These are phyloP conservation scores for Chalaropsis ovoidea DNA, from an alignment of 2,329 filamentous ascomycete species.

Conservation along the genomic window DNA sequence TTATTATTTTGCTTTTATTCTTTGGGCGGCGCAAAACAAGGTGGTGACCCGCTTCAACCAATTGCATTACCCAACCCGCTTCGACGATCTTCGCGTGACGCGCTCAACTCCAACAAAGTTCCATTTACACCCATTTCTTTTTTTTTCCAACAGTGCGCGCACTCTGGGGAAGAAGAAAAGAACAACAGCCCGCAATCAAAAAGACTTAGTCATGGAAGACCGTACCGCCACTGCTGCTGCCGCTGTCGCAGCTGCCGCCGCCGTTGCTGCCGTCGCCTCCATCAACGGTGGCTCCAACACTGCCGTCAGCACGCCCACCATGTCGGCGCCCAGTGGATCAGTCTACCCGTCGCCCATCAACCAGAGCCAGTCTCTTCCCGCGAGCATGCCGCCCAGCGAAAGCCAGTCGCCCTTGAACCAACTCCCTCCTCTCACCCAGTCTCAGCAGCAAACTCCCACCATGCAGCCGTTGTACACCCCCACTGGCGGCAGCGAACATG, in stretches of 20 bases:
- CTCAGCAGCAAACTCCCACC: constrained; percentile 25
- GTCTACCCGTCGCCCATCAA: constrained; percentile 25
- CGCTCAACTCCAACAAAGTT: neutral
- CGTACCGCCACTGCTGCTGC: constrained; percentile 15
- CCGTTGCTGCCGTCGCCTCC: constrained; percentile 13
- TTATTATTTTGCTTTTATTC: neutral
- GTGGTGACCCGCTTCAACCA: neutral
- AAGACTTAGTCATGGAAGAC: constrained; percentile 19
- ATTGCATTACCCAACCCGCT: neutral
- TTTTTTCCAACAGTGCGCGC: neutral
- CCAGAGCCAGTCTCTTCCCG: constrained; percentile 24
- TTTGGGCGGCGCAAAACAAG: neutral
- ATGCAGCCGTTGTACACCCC: constrained; percentile 24
- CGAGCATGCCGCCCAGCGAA: constrained; percentile 22
- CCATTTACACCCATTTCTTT: neutral
- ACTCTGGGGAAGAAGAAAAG: neutral
- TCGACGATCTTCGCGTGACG: constrained; percentile 2
- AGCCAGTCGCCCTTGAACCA: constrained; percentile 23
- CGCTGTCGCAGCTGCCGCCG: constrained; percentile 18
- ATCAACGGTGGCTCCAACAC: constrained; percentile 14
- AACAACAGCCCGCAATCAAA: neutral
- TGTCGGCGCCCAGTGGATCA: constrained; percentile 22
- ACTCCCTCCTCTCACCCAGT: constrained; percentile 23
- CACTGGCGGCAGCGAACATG: constrained; percentile 18
- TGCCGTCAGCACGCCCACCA: constrained; percentile 19